Conservation (phyloP, 306 rosid genomes). For the Sicyos baderoa region DNA sequence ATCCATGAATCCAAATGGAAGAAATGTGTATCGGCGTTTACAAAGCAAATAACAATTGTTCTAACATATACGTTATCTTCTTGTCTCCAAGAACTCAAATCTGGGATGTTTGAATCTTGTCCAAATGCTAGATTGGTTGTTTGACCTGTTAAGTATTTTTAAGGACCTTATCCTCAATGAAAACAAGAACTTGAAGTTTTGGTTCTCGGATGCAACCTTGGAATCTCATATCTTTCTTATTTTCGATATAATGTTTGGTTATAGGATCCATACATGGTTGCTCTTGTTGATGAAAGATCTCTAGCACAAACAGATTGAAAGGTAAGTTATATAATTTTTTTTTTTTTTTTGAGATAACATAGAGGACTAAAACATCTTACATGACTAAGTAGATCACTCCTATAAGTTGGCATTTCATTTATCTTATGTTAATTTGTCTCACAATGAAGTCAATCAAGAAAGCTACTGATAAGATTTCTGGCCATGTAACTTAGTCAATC, state of each 20-base stretch:
- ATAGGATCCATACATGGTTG: conserved; percentile 82
- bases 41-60: neutral
- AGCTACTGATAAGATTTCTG: neutral
- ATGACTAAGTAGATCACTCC: neutral
- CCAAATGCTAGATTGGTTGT: neutral
- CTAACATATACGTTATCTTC: neutral
- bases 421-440: neutral
- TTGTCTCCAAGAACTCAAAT: neutral
- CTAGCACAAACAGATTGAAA: conserved; percentile 51
- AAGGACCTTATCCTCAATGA: neutral
- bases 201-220: neutral
- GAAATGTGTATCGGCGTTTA: no score
- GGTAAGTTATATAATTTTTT: conserved; percentile 27
- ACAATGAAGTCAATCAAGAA: neutral
- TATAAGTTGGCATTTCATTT: neutral
- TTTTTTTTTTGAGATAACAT: no score
- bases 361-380: neutral
- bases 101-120: neutral
- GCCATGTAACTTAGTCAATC: neutral
- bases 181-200: neutral
- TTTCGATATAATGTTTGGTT: conserved; percentile 19
- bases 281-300: conserved; percentile 69
- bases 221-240: conserved; percentile 6
- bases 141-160: neutral
- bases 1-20: no score